A percentile compares a stretch with the other conserved stretches of the same genome.
Evolutionary conservation across 2,329 filamentous ascomycete genomes (phyloP).

Genomic region (Pseudomassariella vexata): DNA sequence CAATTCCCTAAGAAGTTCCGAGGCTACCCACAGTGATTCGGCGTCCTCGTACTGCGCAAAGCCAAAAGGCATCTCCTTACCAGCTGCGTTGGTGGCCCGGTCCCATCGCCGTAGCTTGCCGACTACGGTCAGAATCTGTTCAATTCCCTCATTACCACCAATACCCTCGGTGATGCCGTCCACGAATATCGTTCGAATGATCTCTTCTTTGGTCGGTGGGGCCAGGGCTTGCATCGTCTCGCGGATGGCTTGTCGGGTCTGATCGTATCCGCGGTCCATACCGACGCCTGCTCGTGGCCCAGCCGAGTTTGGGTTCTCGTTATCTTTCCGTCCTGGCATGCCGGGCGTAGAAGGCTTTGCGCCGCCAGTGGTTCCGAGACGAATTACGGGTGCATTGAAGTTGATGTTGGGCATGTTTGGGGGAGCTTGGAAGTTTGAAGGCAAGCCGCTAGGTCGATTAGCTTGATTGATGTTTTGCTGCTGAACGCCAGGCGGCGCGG

Average conservation of each 20-base stretch:
- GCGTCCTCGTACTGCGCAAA: conserved; percentile 94
- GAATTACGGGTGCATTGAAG: conserved; percentile 94
- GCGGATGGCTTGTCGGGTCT: conserved; percentile 59
- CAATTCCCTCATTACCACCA: conserved; percentile 71
- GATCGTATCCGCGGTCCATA: conserved; percentile 59
- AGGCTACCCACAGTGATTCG: conserved; percentile 78
- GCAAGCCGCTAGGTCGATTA: conserved; percentile 75
- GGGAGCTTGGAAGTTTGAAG: conserved; percentile 79
- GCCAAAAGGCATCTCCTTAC: conserved; percentile 78
- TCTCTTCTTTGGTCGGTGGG: conserved; percentile 84
- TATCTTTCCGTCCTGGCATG: conserved; percentile 38
- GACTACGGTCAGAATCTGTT: conserved; percentile 70
- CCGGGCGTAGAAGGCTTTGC: conserved; percentile 49
- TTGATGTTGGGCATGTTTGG: conserved; percentile 96
- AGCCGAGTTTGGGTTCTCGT: conserved; percentile 31
- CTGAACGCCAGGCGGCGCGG: conserved; percentile 71
- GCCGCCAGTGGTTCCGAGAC: conserved; percentile 75
- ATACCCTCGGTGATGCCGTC: conserved; percentile 77
- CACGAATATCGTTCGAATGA: conserved; percentile 85
- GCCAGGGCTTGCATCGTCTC: conserved; percentile 67
- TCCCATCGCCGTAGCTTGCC: conserved; percentile 84
- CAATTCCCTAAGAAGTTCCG: conserved; percentile 77
- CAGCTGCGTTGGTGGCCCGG: conserved; percentile 58
- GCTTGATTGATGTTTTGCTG: conserved; percentile 68
- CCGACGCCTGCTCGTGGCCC: conserved; percentile 44